A percentile compares a stretch with the other conserved stretches of the same genome.
Evolutionary conservation across 169 alveolate species (phyloP).

Genomic region (Plasmodium malariae): DNA sequence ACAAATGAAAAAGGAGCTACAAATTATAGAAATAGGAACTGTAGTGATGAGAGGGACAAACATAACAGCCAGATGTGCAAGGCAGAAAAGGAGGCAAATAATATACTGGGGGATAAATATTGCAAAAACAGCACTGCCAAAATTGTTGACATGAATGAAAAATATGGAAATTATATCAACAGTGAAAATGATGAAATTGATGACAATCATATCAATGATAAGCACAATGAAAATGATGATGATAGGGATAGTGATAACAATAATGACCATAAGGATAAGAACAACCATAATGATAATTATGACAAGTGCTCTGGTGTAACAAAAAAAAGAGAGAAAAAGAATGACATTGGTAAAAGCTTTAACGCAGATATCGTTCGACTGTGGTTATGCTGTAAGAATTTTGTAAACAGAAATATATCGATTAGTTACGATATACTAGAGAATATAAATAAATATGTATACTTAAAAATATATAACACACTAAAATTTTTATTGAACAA

Average conservation of each 20-base stretch:
- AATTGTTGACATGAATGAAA: too few species aligned
- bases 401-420: constrained; percentile 29
- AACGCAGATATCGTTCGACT: constrained; percentile 72
- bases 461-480: constrained; percentile 60
- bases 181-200: neutral
- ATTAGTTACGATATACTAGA: constrained; percentile 59
- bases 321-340: neutral
- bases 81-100: too few species aligned
- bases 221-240: neutral
- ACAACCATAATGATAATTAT: neutral
- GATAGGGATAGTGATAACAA: neutral
- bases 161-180: neutral
- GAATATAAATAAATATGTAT: constrained; percentile 48
- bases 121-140: too few species aligned
- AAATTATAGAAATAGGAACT: neutral
- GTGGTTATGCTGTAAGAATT: constrained; percentile 72
- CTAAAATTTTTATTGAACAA: constrained; percentile 60
- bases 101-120: too few species aligned
- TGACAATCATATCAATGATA: neutral
- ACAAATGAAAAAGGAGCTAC: neutral
- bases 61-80: too few species aligned
- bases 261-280: neutral
- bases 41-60: neutral
- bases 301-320: neutral
- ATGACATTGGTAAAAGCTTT: constrained; percentile 1